A percentile compares a stretch with the other conserved stretches of the same genome.
Conservation (phyloP, 192 early-diverging fungal genomes). For the Coemansia sp. region DNA sequence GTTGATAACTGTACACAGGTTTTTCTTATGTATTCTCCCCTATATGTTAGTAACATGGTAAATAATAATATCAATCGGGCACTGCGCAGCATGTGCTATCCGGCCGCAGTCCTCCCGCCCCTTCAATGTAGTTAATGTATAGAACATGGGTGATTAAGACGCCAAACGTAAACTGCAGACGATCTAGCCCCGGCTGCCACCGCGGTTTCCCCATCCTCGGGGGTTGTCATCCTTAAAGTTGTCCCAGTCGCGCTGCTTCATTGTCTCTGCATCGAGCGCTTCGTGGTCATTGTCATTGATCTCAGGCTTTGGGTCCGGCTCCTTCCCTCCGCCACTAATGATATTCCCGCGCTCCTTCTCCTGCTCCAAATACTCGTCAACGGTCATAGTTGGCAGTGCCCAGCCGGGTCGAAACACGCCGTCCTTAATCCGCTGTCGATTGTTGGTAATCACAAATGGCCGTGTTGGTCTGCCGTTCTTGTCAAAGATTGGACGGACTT, state of each 20-base stretch:
- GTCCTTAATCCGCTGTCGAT: conserved; percentile 71
- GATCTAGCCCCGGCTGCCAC: conserved; percentile 45
- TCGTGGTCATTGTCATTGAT: conserved; percentile 76
- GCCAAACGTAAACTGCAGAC: background rate
- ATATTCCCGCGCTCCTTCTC: conserved; percentile 89
- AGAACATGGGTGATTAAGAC: background rate
- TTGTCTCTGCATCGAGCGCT: conserved; percentile 81
- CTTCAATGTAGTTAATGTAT: background rate
- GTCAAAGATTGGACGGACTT: conserved; percentile 24
- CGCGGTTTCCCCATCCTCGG: conserved; percentile 67
- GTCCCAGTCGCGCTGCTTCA: conserved; percentile 87
- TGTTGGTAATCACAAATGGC: conserved; percentile 86
- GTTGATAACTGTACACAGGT: background rate
- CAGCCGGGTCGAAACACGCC: conserved; percentile 85
- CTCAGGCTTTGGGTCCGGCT: conserved; percentile 68
- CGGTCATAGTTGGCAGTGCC: conserved; percentile 92
- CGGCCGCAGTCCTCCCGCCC: background rate
- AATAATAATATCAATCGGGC: background rate
- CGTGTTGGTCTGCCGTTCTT: conserved; percentile 60
- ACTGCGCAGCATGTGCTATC: too few relatives aligned
- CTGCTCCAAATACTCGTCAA: conserved; percentile 91
- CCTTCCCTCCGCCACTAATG: conserved; percentile 80
- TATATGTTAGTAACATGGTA: background rate
- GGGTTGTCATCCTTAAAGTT: conserved; percentile 85
- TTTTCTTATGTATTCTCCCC: background rate